phyloP scores from a whole-genome alignment of 1,139 yeast species.

The Yamadazyma buinensis region DNA sequence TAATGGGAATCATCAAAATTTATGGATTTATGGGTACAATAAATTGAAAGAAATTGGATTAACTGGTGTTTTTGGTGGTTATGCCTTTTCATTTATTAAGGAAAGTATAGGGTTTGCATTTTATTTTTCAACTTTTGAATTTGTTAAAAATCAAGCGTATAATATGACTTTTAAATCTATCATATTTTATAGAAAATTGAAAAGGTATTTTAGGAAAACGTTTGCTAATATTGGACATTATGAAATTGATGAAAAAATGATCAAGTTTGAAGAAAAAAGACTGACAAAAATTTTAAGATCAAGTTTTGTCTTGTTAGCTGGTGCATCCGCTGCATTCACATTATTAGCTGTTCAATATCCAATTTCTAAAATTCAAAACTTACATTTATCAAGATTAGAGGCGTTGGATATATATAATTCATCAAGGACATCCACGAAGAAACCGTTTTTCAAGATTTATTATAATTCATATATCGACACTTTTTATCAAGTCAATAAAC shows the following conservation, averaged over 20 bases:
- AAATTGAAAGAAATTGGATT: constrained; percentile 74
- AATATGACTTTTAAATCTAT: constrained; percentile 56
- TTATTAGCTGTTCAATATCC: constrained; percentile 82
- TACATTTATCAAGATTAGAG: constrained; percentile 76
- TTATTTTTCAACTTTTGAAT: constrained; percentile 81
- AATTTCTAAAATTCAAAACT: constrained; percentile 69
- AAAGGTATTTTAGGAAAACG: constrained; percentile 17
- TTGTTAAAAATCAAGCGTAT: constrained; percentile 68
- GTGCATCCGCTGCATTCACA: constrained; percentile 81
- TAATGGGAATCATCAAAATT: constrained; percentile 61
- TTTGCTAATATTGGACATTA: constrained; percentile 19
- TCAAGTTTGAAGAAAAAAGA: constrained; percentile 33
- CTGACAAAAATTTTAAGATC: constrained; percentile 58
- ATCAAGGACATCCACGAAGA: constrained; percentile 21
- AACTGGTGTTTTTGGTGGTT: constrained; percentile 88
- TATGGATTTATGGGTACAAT: constrained; percentile 72
- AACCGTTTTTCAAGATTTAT: constrained; percentile 48
- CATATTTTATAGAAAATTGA: constrained; percentile 34
- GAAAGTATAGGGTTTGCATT: constrained; percentile 85
- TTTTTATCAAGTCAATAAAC: constrained; percentile 50
- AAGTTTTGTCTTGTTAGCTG: constrained; percentile 76
- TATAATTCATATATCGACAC: constrained; percentile 76
- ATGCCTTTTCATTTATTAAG: constrained; percentile 67
- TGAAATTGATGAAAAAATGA: constrained; percentile 27
- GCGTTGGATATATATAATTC: constrained; percentile 68